Percentiles rank a stretch among this genome's conserved stretches.
These are phyloP conservation scores for Berkeleyomyces rouxiae DNA, from an alignment of 2,329 filamentous ascomycete genomes.

Conservation along the genomic window DNA sequence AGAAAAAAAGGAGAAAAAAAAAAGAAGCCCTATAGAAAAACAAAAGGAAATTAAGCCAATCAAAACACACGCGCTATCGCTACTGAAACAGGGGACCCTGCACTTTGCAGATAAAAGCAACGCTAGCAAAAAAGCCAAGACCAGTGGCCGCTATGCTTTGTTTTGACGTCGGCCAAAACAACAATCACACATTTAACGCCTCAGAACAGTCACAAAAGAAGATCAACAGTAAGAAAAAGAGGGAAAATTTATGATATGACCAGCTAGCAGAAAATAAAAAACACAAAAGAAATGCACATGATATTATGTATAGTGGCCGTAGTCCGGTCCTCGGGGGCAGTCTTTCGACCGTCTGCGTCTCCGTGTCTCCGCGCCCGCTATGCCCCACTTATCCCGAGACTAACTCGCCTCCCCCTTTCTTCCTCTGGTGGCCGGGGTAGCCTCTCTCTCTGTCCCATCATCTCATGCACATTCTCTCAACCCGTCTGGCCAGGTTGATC, in stretches of 20 bases:
- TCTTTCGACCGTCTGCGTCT: too few species aligned
- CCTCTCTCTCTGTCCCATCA: neutral
- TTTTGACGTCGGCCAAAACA: neutral
- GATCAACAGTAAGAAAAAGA: neutral
- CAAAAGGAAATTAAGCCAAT: neutral
- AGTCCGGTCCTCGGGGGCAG: too few species aligned
- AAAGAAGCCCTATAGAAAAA: neutral
- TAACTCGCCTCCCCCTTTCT: neutral
- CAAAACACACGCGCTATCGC: neutral
- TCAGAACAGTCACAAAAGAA: neutral
- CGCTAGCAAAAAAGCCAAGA: neutral
- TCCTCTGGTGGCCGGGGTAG: neutral
- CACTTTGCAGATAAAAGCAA: neutral
- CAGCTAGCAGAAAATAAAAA: neutral
- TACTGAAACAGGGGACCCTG: neutral
- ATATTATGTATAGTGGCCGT: neutral
- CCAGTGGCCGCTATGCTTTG: neutral
- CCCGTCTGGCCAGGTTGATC: constrained; percentile 12
- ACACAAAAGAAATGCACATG: constrained; percentile 1
- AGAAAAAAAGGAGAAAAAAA: neutral
- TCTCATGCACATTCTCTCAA: constrained; percentile 5
- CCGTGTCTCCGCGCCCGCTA: neutral
- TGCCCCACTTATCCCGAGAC: neutral
- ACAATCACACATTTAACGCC: neutral
- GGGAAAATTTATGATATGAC: neutral